These are phyloP conservation scores for Fusarium tricinctum DNA, from an alignment of 2,329 filamentous ascomycete genomes.

Conservation along the genomic window DNA sequence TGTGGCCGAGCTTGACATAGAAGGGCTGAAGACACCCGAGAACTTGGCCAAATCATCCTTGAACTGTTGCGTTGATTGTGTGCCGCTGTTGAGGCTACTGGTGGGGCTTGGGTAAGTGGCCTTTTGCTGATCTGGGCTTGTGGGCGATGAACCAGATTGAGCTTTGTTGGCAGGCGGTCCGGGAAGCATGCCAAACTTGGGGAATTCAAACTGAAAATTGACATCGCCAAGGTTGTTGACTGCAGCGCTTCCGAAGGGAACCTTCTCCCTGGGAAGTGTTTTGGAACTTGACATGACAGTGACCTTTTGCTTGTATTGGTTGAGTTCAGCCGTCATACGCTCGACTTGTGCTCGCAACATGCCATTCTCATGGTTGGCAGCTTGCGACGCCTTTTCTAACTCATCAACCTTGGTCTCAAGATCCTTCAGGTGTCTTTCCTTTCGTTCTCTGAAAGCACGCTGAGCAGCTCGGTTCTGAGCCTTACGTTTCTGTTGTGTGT, in stretches of 20 bases:
- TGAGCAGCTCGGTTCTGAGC: slow-evolving; percentile 95
- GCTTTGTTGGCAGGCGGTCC: slow-evolving; percentile 57
- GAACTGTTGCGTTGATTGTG: slow-evolving; percentile 50
- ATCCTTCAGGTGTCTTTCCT: slow-evolving; percentile 90
- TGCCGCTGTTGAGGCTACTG: slow-evolving; percentile 50
- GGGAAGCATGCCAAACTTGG: slow-evolving; percentile 86
- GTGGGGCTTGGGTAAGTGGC: slow-evolving; percentile 45
- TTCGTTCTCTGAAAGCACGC: slow-evolving; percentile 92
- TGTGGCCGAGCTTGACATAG: slow-evolving; percentile 60
- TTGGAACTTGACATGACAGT: slow-evolving; percentile 65
- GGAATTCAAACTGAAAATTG: slow-evolving; percentile 96
- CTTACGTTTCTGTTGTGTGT: slow-evolving; percentile 81
- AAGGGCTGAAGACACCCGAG: slow-evolving; percentile 71
- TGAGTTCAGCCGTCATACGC: slow-evolving; percentile 85
- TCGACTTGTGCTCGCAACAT: slow-evolving; percentile 89
- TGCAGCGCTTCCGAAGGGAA: slow-evolving; percentile 60
- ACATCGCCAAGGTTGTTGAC: slow-evolving; percentile 76
- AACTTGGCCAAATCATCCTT: slow-evolving; percentile 69
- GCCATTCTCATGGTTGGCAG: slow-evolving; percentile 87
- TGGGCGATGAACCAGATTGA: slow-evolving; percentile 51
- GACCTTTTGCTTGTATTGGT: slow-evolving; percentile 90
- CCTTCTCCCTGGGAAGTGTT: slow-evolving; percentile 57
- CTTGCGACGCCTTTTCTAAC: slow-evolving; percentile 85
- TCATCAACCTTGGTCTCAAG: slow-evolving; percentile 83
- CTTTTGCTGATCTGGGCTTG: slow-evolving; percentile 51